These are phyloP conservation scores for Nitzschia palea DNA, from an alignment of 108 stramenopile genomes.

Conservation along the genomic window DNA sequence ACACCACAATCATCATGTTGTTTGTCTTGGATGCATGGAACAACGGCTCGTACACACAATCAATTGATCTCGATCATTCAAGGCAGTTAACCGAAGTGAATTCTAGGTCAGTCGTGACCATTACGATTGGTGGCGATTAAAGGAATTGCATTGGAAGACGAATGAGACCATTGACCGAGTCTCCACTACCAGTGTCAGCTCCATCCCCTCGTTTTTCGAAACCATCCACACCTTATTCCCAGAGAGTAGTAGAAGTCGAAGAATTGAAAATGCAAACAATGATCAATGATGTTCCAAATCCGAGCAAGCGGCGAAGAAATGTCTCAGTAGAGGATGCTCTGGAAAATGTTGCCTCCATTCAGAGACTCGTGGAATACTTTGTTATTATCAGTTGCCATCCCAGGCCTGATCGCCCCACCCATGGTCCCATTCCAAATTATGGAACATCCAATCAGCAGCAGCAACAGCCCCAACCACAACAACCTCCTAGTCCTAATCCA, in stretches of 20 bases:
- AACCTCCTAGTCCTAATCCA: slow-evolving; percentile 1
- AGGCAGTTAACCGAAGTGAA: too few species aligned
- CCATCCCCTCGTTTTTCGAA: too few species aligned
- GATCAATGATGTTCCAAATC: not conserved
- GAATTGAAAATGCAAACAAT: not conserved
- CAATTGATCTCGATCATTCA: too few species aligned
- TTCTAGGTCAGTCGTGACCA: too few species aligned
- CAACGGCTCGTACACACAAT: too few species aligned
- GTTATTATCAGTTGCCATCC: slow-evolving; percentile 63
- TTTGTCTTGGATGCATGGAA: too few species aligned
- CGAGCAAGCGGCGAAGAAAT: slow-evolving; percentile 33
- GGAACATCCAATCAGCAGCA: not conserved
- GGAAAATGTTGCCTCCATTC: slow-evolving; percentile 29
- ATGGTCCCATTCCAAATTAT: not conserved
- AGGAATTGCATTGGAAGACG: too few species aligned
- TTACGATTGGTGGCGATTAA: too few species aligned
- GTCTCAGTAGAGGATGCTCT: slow-evolving; percentile 34
- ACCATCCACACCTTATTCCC: too few species aligned
- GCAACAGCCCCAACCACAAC: not conserved
- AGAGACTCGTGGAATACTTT: slow-evolving; percentile 87
- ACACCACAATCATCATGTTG: too few species aligned
- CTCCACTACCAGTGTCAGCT: too few species aligned
- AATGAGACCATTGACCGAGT: too few species aligned
- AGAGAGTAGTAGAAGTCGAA: not conserved
- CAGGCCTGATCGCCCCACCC: slow-evolving; percentile 4